Conservation (phyloP, 1,284 basidiomycete genomes). For the Caloboletus inedulis region DNA sequence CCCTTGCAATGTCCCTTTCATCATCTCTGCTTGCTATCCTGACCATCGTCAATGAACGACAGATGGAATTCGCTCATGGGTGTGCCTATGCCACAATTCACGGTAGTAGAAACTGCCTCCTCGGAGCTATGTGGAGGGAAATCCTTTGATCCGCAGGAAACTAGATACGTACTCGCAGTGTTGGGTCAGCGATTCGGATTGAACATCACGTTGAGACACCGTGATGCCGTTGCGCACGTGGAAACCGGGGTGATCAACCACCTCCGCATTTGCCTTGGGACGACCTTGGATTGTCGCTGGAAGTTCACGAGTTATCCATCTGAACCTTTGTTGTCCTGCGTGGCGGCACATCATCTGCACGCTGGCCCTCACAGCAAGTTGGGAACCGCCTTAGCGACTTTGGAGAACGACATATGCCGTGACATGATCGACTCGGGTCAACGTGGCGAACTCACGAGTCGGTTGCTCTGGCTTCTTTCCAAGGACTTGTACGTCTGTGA, state of each 20-base stretch:
- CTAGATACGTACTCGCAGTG: neutral
- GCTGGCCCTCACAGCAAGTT: neutral
- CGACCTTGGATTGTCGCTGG: neutral
- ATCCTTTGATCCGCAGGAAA: neutral
- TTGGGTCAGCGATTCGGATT: neutral
- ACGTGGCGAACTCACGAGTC: neutral
- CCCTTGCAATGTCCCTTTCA: neutral
- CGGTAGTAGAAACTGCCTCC: neutral
- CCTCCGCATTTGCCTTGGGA: neutral
- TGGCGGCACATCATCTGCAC: neutral
- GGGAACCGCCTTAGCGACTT: neutral
- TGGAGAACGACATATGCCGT: neutral
- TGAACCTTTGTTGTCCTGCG: neutral
- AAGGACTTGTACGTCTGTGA: neutral
- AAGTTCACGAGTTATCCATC: neutral
- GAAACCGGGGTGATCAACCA: neutral
- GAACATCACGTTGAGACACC: neutral
- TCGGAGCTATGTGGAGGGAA: neutral
- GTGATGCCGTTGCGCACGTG: neutral
- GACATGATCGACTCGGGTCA: neutral
- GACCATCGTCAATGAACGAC: neutral
- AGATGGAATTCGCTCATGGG: neutral
- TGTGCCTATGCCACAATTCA: neutral
- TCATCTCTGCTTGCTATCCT: neutral
- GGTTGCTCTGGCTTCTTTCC: conserved; percentile 9